Conservation (phyloP, 2,329 filamentous ascomycete genomes). For the Epichloe hybrida region DNA sequence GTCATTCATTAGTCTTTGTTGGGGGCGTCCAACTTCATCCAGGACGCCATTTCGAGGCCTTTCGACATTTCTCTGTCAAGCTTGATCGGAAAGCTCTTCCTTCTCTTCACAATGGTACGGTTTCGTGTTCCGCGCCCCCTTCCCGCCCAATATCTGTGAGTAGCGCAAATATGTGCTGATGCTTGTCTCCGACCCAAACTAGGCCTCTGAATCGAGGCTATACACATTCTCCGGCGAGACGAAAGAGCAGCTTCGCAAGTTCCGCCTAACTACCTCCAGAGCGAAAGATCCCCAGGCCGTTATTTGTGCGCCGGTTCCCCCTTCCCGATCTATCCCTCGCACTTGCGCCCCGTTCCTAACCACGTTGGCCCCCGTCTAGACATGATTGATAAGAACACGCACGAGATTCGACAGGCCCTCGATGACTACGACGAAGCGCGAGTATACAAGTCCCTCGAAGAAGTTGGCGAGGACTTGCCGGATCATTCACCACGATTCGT, state of each 20-base stretch:
- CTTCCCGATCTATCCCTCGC: not conserved
- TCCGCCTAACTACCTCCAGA: slow-evolving; percentile 79
- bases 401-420: slow-evolving; percentile 66
- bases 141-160: not conserved
- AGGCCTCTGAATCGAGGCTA: slow-evolving; percentile 66
- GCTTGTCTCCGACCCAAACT: not conserved
- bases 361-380: slow-evolving; percentile 37
- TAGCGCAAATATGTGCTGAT: not conserved
- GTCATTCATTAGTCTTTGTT: too few species aligned
- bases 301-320: slow-evolving; percentile 53
- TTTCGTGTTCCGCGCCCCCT: not conserved
- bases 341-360: not conserved
- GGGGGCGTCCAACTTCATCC: too few species aligned
- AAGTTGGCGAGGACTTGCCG: slow-evolving; percentile 77
- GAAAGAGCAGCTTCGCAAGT: slow-evolving; percentile 82
- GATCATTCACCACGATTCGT: slow-evolving; percentile 86
- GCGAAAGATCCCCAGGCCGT: slow-evolving; percentile 78
- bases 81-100: not conserved
- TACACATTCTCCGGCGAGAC: slow-evolving; percentile 90
- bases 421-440: slow-evolving; percentile 47
- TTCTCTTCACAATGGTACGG: not conserved
- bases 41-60: too few species aligned
- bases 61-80: too few species aligned
- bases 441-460: slow-evolving; percentile 68
- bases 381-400: slow-evolving; percentile 75